Conservation (phyloP, 225 moss, liverwort and hornwort genomes). For the Lunularia cruciata region DNA sequence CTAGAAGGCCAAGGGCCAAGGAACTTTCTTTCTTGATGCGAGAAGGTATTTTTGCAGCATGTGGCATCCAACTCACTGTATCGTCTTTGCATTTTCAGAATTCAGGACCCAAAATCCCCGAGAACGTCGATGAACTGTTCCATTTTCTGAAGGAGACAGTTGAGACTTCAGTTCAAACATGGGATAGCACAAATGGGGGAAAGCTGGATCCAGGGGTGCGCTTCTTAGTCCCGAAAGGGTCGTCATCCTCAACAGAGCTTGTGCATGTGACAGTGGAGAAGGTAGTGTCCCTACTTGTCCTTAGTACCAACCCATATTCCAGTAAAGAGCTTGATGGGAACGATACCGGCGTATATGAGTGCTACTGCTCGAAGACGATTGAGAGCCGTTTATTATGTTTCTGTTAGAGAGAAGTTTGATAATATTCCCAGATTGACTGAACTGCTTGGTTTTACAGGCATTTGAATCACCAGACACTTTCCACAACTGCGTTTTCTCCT, state of each 20-base stretch:
- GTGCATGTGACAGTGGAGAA: conserved; percentile 84
- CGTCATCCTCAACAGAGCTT: conserved; percentile 46
- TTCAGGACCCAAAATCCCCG: conserved; percentile 5
- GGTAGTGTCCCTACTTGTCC: conserved; percentile 30
- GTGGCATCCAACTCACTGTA: background rate
- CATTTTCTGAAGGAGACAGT: conserved; percentile 69
- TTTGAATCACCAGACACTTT: conserved; percentile 96
- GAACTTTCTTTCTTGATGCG: background rate
- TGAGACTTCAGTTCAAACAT: conserved; percentile 67
- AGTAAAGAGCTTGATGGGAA: background rate
- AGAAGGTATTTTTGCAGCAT: background rate
- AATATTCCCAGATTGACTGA: background rate
- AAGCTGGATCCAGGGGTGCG: conserved; percentile 79
- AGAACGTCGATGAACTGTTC: conserved; percentile 53
- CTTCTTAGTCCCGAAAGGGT: conserved; percentile 60
- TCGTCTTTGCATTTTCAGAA: background rate
- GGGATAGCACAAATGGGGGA: conserved; percentile 70
- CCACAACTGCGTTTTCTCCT: conserved; percentile 67
- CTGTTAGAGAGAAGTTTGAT: background rate
- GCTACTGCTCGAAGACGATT: no score
- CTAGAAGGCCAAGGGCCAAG: background rate
- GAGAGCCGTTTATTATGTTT: no score
- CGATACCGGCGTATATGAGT: background rate
- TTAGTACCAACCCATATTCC: background rate
- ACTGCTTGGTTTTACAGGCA: conserved; percentile 53